Percentiles rank a stretch among this genome's conserved stretches.
These are phyloP conservation scores for Oryza punctata DNA, from an alignment of 176 grass and related monocot genomes.

Conservation along the genomic window DNA sequence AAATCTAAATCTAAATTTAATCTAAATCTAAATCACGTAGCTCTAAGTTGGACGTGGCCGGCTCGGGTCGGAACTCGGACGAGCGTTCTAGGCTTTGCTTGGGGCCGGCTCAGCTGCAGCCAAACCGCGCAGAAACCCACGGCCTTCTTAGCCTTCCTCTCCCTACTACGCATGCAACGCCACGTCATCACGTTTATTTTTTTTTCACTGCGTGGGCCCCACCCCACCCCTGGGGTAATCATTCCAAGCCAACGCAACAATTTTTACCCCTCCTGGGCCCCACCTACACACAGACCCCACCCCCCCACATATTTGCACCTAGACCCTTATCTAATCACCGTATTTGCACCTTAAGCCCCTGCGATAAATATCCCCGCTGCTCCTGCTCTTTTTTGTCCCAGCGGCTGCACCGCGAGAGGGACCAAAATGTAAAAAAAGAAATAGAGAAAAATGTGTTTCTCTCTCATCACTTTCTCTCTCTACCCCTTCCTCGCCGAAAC, in stretches of 20 bases:
- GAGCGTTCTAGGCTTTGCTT: too few relatives aligned
- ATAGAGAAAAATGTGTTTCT: background rate
- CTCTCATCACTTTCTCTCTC: background rate
- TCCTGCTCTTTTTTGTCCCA: constrained; percentile 29
- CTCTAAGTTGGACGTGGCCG: too few relatives aligned
- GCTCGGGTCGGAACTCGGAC: too few relatives aligned
- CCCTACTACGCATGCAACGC: background rate
- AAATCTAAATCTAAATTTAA: too few relatives aligned
- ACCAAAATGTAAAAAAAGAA: constrained; percentile 18
- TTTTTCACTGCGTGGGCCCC: background rate
- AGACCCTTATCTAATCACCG: accelerated
- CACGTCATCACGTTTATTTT: background rate
- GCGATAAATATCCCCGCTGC: constrained; percentile 9
- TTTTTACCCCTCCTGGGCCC: background rate
- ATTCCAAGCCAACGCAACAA: background rate
- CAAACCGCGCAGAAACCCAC: background rate
- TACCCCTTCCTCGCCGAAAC: background rate
- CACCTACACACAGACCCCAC: too few relatives aligned
- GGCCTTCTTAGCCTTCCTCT: background rate
- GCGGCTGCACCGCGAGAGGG: background rate
- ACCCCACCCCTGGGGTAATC: background rate
- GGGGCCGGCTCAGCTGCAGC: background rate
- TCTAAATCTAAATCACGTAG: too few relatives aligned
- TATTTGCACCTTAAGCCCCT: background rate
- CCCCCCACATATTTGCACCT: background rate